Percentiles rank a stretch among this genome's conserved stretches.
Evolutionary conservation across 2,329 filamentous ascomycete genomes (phyloP).

Genomic region (Colletotrichum shisoi): DNA sequence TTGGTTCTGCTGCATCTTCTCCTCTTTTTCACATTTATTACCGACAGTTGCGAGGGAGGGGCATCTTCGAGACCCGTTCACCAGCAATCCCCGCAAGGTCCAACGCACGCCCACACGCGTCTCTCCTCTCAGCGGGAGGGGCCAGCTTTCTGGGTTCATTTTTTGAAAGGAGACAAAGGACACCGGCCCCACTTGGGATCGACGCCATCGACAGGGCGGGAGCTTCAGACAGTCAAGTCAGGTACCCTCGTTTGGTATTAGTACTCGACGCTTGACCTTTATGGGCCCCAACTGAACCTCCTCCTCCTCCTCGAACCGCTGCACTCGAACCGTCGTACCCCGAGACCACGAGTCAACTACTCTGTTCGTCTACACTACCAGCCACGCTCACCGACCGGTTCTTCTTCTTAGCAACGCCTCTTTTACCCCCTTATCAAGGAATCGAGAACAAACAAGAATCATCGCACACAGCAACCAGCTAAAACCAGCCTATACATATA

Average conservation of each 20-base stretch:
- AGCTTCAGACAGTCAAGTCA: slow-evolving; percentile 12
- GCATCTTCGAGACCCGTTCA: slow-evolving; percentile 13
- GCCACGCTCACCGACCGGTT: slow-evolving; percentile 12
- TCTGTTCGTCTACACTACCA: slow-evolving; percentile 8
- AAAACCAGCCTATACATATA: too few relatives aligned
- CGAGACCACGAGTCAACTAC: slow-evolving; percentile 32
- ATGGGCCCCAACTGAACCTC: too few relatives aligned
- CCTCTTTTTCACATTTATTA: slow-evolving; percentile 38
- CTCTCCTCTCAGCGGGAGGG: slow-evolving; percentile 23
- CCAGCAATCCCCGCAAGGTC: slow-evolving; percentile 31
- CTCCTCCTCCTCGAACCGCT: slow-evolving; percentile 7
- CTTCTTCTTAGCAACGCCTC: not conserved
- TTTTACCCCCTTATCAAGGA: not conserved
- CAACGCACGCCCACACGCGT: slow-evolving; percentile 21
- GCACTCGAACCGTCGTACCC: slow-evolving; percentile 23
- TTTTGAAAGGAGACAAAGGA: slow-evolving; percentile 39
- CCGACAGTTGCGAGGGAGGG: slow-evolving; percentile 28
- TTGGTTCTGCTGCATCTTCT: slow-evolving; percentile 21
- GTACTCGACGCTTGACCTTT: slow-evolving; percentile 34
- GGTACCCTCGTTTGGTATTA: slow-evolving; percentile 32
- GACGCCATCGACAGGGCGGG: slow-evolving; percentile 34
- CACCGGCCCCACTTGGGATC: slow-evolving; percentile 34
- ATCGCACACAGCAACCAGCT: not conserved
- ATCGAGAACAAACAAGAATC: not conserved
- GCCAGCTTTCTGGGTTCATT: slow-evolving; percentile 12